A percentile compares a stretch with the other conserved stretches of the same genome.
phyloP scores from a whole-genome alignment of 1,284 basidiomycete species.

The Leucocoprinus gongylophorus region DNA sequence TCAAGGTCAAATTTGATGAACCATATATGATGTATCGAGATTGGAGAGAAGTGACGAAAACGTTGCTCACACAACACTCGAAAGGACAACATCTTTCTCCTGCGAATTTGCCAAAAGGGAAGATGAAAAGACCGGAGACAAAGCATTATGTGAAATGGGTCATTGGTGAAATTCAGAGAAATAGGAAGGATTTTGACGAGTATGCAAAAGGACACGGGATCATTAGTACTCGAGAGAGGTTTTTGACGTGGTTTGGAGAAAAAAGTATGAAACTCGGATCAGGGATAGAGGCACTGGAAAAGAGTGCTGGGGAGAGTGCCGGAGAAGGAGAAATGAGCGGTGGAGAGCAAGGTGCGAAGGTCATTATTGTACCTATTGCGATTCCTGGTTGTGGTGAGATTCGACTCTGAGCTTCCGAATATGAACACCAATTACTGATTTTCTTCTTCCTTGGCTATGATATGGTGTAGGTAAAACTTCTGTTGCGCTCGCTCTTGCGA shows the following conservation, averaged over 20 bases:
- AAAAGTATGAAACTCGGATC: conserved; percentile 15
- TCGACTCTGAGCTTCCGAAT: background rate
- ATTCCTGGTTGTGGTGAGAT: conserved; percentile 81
- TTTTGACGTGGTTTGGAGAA: conserved; percentile 63
- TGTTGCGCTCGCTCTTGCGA: conserved; percentile 70
- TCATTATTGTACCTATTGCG: conserved; percentile 82
- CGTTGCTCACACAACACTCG: conserved; percentile 42
- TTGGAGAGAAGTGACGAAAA: conserved; percentile 92
- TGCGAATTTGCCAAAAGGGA: conserved; percentile 46
- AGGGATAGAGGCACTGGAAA: conserved; percentile 25
- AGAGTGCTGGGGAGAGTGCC: conserved; percentile 16
- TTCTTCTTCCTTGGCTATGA: background rate
- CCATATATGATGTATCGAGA: conserved; percentile 99
- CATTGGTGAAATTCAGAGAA: conserved; percentile 56
- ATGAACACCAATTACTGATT: conserved; percentile 4
- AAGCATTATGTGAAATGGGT: conserved; percentile 65
- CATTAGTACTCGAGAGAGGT: conserved; percentile 76
- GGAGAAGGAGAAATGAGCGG: conserved; percentile 16
- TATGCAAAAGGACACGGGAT: conserved; percentile 76
- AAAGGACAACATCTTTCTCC: conserved; percentile 24
- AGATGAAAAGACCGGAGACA: conserved; percentile 63
- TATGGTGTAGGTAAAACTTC: conserved; percentile 73
- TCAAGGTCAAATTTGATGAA: conserved; percentile 99
- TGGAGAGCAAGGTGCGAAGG: conserved; percentile 57
- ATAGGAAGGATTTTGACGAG: conserved; percentile 56